Evolutionary conservation across 2,329 filamentous ascomycete species (phyloP), one percentile per base, ranked within the genome.

Genomic region (Neodidymelliopsis sp.): DNA sequence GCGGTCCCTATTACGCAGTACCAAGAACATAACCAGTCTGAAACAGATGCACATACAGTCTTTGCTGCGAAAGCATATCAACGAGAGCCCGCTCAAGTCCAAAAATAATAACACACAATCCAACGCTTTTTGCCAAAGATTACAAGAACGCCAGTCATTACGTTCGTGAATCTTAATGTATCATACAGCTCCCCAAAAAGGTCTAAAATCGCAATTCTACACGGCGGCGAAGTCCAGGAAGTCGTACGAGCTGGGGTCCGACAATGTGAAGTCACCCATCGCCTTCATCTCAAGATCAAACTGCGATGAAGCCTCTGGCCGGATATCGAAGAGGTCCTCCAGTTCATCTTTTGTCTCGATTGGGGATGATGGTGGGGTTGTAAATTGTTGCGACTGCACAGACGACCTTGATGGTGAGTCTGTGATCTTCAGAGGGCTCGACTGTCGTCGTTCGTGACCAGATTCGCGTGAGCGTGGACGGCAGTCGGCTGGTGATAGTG

Each of bases 251-350:
- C 49, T 55, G 9, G 57, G 56, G 45, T 73, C 69, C 9, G 67
- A 42, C 6, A 61, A 65, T 15, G 65, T 59, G 35, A 69, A 71
- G 10, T 71, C 69, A 35, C 59, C 59, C 63, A 73, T 70, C 1
- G 70, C 70, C 47, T 71, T 70, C 68, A 73, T 70, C 56, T 72
- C 70, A 15, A 73, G 65, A 15, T 73, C 70, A 28, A 71, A 73
- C 18, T 72, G 69, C 13, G 70, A 72, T 4, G 63, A 58, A 34
- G 49, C 62, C 25, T 72, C 68, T 3, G 64, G 64, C 25, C 69
- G 54, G 2, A 58, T 53, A 44, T 63, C 59, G 50, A 73, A 73
- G 10, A 73, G 53, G 10, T 72, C 66, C 2, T 72, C 69, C 13
- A 73, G 49, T 4, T 67, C 66, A 30, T 71, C 66, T 31, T 67